Evolutionary conservation across 306 rosid genomes (phyloP).

Genomic region (Oemleria cerasiformis): DNA sequence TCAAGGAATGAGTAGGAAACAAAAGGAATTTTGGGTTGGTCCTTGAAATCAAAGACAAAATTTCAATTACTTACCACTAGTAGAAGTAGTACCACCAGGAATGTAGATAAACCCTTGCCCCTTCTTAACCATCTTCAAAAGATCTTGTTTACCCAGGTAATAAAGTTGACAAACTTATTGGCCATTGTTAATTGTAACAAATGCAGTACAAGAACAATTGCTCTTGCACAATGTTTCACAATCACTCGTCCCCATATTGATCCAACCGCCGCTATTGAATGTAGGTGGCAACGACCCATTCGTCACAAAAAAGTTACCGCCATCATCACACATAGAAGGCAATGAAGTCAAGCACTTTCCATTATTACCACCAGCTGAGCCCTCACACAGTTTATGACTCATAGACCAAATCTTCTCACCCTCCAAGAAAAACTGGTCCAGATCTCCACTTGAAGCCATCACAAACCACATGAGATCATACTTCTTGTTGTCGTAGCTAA

Average conservation of each 20-base stretch:
- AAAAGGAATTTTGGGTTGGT: neutral
- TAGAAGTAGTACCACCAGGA: neutral
- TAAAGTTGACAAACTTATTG: slow-evolving; percentile 9
- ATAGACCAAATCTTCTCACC: slow-evolving; percentile 3
- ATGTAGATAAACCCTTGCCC: neutral
- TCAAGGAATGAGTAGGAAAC: neutral
- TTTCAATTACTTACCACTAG: neutral
- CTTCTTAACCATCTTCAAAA: slow-evolving; percentile 1
- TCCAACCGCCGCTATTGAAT: neutral
- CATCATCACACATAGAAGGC: slow-evolving; percentile 9
- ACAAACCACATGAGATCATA: slow-evolving; percentile 18
- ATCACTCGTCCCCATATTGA: neutral
- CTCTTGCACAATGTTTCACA: slow-evolving; percentile 17
- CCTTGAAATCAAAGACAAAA: neutral
- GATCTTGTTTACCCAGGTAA: slow-evolving; percentile 2
- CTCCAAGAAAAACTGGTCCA: slow-evolving; percentile 6
- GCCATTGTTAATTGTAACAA: neutral
- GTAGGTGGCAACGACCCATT: slow-evolving; percentile 13
- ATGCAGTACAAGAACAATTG: slow-evolving; percentile 26
- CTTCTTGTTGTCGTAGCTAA: neutral
- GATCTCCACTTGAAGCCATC: slow-evolving; percentile 14
- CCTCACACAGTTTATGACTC: slow-evolving; percentile 14
- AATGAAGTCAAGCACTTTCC: slow-evolving; percentile 11
- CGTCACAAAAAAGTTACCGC: slow-evolving; percentile 7
- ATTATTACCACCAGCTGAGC: neutral